Evolutionary conservation across 2,329 filamentous ascomycete species (phyloP).

Genomic region (Akanthomyces dipterigenus): DNA sequence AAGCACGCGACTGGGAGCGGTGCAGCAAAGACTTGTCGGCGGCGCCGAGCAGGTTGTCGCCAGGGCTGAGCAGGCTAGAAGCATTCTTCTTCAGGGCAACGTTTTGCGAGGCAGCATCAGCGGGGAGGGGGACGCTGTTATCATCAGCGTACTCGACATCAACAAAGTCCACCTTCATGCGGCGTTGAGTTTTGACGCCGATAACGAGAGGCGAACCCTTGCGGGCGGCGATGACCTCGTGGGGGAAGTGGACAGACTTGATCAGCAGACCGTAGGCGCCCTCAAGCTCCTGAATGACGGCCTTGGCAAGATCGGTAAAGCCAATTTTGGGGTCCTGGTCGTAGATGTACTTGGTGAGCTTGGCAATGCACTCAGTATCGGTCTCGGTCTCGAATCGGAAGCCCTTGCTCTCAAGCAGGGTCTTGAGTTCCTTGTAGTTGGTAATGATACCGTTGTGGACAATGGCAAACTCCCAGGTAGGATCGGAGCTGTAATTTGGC

Average conservation of each 20-base stretch:
- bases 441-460: conserved; percentile 99
- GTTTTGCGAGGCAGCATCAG: conserved; percentile 93
- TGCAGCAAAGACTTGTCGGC: conserved; percentile 97
- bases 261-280: conserved; percentile 94
- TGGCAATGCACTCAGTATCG: conserved; percentile 98
- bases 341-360: conserved; percentile 96
- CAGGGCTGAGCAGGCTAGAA: conserved; percentile 59
- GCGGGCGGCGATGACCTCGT: conserved; percentile 94
- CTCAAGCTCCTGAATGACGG: conserved; percentile 96
- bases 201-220: conserved; percentile 98
- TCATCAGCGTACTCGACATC: conserved; percentile 96
- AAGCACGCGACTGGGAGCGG: conserved; percentile 95
- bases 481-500: conserved; percentile 63
- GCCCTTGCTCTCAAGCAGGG: conserved; percentile 85
- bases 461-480: conserved; percentile 90
- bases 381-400: conserved; percentile 99
- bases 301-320: conserved; percentile 94
- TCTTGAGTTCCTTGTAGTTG: conserved; percentile 99
- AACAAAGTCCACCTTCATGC: conserved; percentile 99
- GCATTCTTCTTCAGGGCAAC: conserved; percentile 88
- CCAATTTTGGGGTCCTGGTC: conserved; percentile 90
- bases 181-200: conserved; percentile 92
- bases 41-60: conserved; percentile 63
- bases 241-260: conserved; percentile 97
- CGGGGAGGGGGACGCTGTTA: conserved; percentile 65